A percentile compares a stretch with the other conserved stretches of the same genome.
These are phyloP conservation scores for Fusarium chuoi DNA, from an alignment of 2,329 filamentous ascomycete species.

Conservation along the genomic window DNA sequence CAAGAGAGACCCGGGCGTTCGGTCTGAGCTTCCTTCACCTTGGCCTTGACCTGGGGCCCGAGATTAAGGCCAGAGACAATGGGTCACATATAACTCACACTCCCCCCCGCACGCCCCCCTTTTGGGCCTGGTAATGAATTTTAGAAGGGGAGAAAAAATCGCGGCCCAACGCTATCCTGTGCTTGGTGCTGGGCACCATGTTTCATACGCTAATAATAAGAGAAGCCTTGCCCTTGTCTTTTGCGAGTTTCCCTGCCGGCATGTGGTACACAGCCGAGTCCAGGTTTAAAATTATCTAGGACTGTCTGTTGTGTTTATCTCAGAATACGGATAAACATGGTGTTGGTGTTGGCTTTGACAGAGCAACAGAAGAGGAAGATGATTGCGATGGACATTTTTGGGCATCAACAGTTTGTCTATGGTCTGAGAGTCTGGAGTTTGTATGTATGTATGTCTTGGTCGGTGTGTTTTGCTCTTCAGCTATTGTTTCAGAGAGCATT, in stretches of 20 bases:
- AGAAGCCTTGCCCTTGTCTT: conserved; percentile 37
- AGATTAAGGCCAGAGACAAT: conserved; percentile 44
- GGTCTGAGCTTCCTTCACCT: conserved; percentile 44
- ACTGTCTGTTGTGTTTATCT: conserved; percentile 31
- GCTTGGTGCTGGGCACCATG: conserved; percentile 40
- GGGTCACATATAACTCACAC: conserved; percentile 28
- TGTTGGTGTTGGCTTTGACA: conserved; percentile 2
- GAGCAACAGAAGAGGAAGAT: neutral
- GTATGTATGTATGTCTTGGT: neutral
- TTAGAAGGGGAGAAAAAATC: conserved; percentile 19
- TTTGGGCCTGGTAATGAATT: conserved; percentile 38
- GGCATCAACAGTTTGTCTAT: conserved; percentile 23
- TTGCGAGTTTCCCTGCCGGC: conserved; percentile 33
- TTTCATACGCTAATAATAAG: conserved; percentile 44
- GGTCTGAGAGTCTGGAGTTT: neutral
- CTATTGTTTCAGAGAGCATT: conserved; percentile 11
- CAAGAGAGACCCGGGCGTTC: conserved; percentile 32
- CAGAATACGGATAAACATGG: conserved; percentile 23
- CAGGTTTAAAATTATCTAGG: conserved; percentile 38
- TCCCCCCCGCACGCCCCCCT: conserved; percentile 34
- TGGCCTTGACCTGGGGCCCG: conserved; percentile 34
- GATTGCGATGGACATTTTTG: conserved; percentile 21
- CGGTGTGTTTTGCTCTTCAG: conserved; percentile 6
- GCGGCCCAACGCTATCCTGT: conserved; percentile 40
- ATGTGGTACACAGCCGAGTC: conserved; percentile 40